Evolutionary conservation across 805 yeast species (phyloP).

Genomic region (Nakazawaea ishiwadae): DNA sequence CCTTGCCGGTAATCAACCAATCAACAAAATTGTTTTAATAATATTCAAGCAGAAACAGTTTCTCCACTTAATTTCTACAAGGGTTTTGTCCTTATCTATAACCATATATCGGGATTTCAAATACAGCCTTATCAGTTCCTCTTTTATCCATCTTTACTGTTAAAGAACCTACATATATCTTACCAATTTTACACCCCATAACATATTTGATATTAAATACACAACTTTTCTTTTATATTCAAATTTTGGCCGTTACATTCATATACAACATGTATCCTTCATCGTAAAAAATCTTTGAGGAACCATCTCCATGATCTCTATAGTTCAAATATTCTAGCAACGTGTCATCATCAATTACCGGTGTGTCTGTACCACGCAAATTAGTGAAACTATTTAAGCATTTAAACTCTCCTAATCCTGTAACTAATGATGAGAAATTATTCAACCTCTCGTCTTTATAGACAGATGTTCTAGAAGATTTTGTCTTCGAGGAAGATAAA

Average conservation of each 20-base stretch:
- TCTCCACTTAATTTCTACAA: no score
- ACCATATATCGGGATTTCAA: no score
- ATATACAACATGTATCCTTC: conserved; percentile 9
- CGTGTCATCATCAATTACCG: not conserved
- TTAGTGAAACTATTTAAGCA: conserved; percentile 5
- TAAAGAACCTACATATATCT: no score
- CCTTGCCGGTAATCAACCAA: no score
- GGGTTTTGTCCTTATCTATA: no score
- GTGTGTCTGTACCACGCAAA: not conserved
- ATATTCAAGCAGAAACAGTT: not conserved
- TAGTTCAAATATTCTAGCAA: conserved; percentile 4
- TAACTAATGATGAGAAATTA: conserved; percentile 6
- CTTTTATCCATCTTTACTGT: no score
- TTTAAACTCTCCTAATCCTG: conserved; percentile 4
- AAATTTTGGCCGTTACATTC: conserved; percentile 6
- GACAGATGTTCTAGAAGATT: not conserved
- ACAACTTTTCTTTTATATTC: no score
- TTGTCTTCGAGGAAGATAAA: no score
- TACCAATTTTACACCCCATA: no score
- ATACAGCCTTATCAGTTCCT: no score
- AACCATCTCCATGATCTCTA: conserved; percentile 8
- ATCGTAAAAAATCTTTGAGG: conserved; percentile 3
- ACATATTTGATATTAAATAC: no score
- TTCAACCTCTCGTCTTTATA: conserved; percentile 11
- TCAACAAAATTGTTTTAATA: not conserved